phyloP scores from a whole-genome alignment of 2,329 filamentous ascomycete species.

The Canariomyces notabilis region DNA sequence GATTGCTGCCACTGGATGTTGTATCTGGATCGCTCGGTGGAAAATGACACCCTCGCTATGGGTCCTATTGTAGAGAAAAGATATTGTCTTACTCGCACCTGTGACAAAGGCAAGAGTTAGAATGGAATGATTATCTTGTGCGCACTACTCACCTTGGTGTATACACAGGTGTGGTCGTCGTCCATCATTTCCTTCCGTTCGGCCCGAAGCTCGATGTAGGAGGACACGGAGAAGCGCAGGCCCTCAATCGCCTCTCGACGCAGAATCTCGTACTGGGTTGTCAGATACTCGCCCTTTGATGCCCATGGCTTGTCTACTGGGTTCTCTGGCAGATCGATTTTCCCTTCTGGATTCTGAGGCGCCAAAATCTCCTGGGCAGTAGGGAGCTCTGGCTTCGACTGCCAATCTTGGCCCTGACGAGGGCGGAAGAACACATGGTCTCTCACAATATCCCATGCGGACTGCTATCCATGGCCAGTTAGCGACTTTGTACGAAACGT shows the following conservation, averaged over 20 bases:
- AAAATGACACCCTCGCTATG: constrained; percentile 66
- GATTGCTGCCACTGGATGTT: constrained; percentile 60
- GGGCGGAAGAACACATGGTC: constrained; percentile 17
- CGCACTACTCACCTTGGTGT: constrained; percentile 55
- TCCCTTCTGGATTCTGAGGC: constrained; percentile 21
- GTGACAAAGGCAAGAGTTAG: background rate
- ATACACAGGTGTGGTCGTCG: constrained; percentile 54
- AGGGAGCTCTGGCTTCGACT: constrained; percentile 49
- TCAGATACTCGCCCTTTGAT: constrained; percentile 61
- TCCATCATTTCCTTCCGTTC: constrained; percentile 46
- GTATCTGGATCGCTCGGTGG: constrained; percentile 58
- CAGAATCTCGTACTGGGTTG: constrained; percentile 68
- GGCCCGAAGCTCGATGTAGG: constrained; percentile 40
- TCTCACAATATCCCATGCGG: constrained; percentile 11
- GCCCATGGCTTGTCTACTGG: constrained; percentile 51
- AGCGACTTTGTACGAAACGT: background rate
- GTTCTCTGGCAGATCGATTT: constrained; percentile 47
- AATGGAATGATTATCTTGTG: background rate
- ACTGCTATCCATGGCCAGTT: background rate
- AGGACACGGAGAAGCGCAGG: constrained; percentile 60
- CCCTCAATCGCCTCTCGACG: constrained; percentile 69
- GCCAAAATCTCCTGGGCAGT: constrained; percentile 47
- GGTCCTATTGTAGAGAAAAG: constrained; percentile 58
- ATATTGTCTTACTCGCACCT: constrained; percentile 65
- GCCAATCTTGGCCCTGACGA: constrained; percentile 18